Percentiles rank a stretch among this genome's conserved stretches.
These are phyloP conservation scores for Fonsecaea pedrosoi DNA, from an alignment of 2,329 filamentous ascomycete genomes.

Conservation along the genomic window DNA sequence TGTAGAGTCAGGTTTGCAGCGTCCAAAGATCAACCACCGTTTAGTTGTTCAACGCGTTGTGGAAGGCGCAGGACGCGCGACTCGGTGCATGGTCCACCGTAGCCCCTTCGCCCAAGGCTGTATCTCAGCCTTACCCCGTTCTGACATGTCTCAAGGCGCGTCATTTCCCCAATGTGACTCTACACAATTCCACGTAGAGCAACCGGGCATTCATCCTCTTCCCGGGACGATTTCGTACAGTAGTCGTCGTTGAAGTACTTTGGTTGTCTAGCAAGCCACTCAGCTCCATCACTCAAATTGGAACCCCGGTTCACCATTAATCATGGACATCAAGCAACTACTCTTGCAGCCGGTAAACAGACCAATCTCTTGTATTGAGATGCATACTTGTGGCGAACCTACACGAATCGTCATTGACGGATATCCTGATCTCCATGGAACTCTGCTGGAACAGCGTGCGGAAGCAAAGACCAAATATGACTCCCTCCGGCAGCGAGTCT, in stretches of 20 bases:
- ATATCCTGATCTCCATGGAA: slow-evolving; percentile 49
- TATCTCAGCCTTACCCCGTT: slow-evolving; percentile 7
- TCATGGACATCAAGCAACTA: slow-evolving; percentile 20
- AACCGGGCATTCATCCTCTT: too few relatives aligned
- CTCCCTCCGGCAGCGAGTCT: slow-evolving; percentile 51
- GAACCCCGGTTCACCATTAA: background rate
- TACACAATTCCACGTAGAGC: too few relatives aligned
- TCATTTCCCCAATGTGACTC: too few relatives aligned
- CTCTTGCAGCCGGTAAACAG: slow-evolving; percentile 1
- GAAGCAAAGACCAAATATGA: slow-evolving; percentile 50
- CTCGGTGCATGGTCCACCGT: slow-evolving; percentile 4
- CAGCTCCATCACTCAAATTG: background rate
- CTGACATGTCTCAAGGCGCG: too few relatives aligned
- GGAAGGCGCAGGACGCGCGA: slow-evolving; percentile 9
- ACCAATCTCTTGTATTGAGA: slow-evolving; percentile 43
- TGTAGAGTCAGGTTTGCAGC: background rate
- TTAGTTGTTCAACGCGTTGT: slow-evolving; percentile 7
- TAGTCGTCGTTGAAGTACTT: background rate
- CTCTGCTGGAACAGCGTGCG: slow-evolving; percentile 51
- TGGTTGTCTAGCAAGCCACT: too few relatives aligned
- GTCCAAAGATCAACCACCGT: background rate
- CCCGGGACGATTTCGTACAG: background rate
- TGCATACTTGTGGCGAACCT: slow-evolving; percentile 60
- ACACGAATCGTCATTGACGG: slow-evolving; percentile 55
- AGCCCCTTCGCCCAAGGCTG: slow-evolving; percentile 11